Conservation (phyloP, 1,284 basidiomycete genomes). For the Singerocomus rubriflavus region DNA sequence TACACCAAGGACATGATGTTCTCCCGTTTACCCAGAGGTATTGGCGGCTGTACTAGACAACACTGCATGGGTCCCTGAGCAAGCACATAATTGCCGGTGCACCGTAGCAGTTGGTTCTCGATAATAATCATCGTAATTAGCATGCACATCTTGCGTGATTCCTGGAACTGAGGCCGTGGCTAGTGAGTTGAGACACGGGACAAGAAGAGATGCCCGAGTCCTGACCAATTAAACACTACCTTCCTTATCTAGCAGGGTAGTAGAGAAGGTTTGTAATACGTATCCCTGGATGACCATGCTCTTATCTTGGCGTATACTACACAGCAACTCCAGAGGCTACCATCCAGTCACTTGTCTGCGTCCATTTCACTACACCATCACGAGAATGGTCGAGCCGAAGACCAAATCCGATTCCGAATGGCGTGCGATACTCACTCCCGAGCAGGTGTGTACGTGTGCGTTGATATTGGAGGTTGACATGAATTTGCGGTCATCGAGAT, state of each 20-base stretch:
- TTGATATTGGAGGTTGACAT: background rate
- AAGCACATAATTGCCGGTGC: too few relatives aligned
- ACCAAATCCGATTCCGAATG: conserved; percentile 80
- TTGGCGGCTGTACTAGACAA: too few relatives aligned
- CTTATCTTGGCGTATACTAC: background rate
- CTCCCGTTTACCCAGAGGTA: too few relatives aligned
- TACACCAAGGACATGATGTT: too few relatives aligned
- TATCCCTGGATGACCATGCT: background rate
- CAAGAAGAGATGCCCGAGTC: too few relatives aligned
- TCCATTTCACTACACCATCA: conserved; percentile 5
- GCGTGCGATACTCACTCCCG: conserved; percentile 76
- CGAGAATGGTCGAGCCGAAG: conserved; percentile 24
- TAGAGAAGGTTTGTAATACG: background rate
- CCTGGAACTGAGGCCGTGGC: too few relatives aligned
- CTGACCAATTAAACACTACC: background rate
- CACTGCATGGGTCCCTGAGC: too few relatives aligned
- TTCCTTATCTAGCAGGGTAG: background rate
- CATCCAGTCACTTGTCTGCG: background rate
- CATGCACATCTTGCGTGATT: too few relatives aligned
- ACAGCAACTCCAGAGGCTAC: background rate
- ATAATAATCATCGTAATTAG: too few relatives aligned
- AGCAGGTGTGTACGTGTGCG: conserved; percentile 59
- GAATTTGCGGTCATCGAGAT: background rate
- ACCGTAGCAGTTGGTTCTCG: too few relatives aligned
- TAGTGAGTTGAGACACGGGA: too few relatives aligned